Conservation (phyloP, 2,329 filamentous ascomycete genomes). For the Acephala macrosclerotiorum region DNA sequence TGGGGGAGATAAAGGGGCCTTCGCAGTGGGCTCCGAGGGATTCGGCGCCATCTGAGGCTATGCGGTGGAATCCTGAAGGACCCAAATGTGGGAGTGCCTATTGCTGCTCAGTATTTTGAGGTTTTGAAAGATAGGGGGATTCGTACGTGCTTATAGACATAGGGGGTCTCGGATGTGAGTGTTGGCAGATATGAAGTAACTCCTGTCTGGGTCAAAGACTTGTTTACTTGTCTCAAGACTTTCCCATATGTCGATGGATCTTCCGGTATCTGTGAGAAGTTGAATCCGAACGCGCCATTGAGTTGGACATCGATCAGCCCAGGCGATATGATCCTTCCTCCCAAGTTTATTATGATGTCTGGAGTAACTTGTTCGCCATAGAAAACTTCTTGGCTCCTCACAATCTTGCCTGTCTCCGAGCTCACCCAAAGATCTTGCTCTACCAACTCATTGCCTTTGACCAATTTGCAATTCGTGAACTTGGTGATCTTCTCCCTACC, state of each 20-base stretch:
- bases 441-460: slow-evolving; percentile 72
- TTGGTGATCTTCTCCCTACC: slow-evolving; percentile 73
- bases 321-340: slow-evolving; percentile 82
- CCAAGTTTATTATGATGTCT: slow-evolving; percentile 79
- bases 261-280: slow-evolving; percentile 81
- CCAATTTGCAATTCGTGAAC: slow-evolving; percentile 85
- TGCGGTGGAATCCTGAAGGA: slow-evolving; percentile 68
- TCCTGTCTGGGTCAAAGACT: slow-evolving; percentile 75
- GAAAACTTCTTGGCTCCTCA: slow-evolving; percentile 72
- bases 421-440: slow-evolving; percentile 89
- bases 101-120: slow-evolving; percentile 18
- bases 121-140: too few species aligned
- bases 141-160: slow-evolving; percentile 78
- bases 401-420: slow-evolving; percentile 80
- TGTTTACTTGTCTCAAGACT: slow-evolving; percentile 75
- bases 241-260: slow-evolving; percentile 74
- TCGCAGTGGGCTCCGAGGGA: slow-evolving; percentile 91
- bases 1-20: slow-evolving; percentile 84
- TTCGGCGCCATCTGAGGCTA: slow-evolving; percentile 76
- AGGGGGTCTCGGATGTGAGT: slow-evolving; percentile 79
- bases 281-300: slow-evolving; percentile 92
- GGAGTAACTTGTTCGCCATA: slow-evolving; percentile 75
- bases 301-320: slow-evolving; percentile 92
- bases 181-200: slow-evolving; percentile 91
- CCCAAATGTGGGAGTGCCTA: slow-evolving; percentile 78